These are phyloP conservation scores for Scenedesmus sp. DNA, from an alignment of 163 green algal genomes.

Conservation along the genomic window DNA sequence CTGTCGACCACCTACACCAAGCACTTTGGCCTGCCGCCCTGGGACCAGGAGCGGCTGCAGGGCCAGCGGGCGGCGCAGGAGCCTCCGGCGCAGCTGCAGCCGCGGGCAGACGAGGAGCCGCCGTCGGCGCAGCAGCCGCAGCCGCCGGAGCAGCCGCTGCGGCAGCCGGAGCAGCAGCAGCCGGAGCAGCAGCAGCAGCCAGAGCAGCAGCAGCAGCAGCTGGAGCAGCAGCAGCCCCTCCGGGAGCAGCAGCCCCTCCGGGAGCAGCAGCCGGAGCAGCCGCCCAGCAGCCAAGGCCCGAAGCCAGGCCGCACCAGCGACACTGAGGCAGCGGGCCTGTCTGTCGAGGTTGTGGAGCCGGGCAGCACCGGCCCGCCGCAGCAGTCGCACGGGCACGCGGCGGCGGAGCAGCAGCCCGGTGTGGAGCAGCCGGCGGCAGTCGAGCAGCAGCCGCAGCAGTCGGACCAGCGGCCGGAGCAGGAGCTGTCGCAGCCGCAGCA, in stretches of 20 bases:
- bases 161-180: neutral
- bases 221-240: neutral
- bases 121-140: neutral
- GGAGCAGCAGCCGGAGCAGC: neutral
- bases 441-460: neutral
- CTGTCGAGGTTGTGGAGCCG: too few species aligned
- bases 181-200: neutral
- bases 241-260: neutral
- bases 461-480: neutral
- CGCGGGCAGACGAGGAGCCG: neutral
- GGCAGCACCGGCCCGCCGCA: too few species aligned
- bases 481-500: neutral
- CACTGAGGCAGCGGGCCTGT: too few species aligned
- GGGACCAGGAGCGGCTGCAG: slow-evolving; percentile 32
- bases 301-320: too few species aligned
- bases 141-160: neutral
- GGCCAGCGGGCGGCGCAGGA: neutral
- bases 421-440: neutral
- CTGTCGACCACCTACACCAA: slow-evolving; percentile 68
- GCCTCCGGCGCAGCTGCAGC: neutral
- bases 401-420: too few species aligned
- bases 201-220: slow-evolving; percentile 11
- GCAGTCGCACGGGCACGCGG: too few species aligned
- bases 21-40: slow-evolving; percentile 59
- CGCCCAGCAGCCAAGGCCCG: too few species aligned